Conservation (phyloP, 768 basidiomycete genomes). For the Pleurotus eryngii region DNA sequence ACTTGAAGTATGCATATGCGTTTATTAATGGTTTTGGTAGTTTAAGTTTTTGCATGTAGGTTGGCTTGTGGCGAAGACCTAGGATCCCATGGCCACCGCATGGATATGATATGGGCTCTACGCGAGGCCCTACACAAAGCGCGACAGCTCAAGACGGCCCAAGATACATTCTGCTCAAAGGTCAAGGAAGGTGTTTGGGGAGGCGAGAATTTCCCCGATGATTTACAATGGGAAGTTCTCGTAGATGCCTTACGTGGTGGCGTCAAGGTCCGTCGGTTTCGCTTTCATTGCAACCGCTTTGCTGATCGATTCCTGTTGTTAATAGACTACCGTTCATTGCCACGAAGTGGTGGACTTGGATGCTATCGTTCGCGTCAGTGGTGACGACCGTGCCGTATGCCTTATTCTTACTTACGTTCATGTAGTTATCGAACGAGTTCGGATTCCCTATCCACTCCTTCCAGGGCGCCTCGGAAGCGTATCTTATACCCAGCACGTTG, state of each 20-base stretch:
- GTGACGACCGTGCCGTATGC: no score
- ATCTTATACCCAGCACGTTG: constrained; percentile 79
- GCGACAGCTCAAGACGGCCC: constrained; percentile 58
- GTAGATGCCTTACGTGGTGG: constrained; percentile 83
- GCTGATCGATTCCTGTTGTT: background rate
- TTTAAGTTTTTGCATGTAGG: constrained; percentile 23
- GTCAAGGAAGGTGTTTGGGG: constrained; percentile 51
- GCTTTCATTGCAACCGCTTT: background rate
- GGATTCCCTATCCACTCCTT: constrained; percentile 78
- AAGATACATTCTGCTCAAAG: constrained; percentile 68
- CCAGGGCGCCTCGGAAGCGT: constrained; percentile 87
- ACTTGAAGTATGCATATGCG: constrained; percentile 62
- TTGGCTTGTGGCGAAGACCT: constrained; percentile 63
- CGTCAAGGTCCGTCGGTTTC: constrained; percentile 56
- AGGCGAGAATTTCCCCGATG: constrained; percentile 59
- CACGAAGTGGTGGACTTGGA: constrained; percentile 75
- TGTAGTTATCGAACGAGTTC: constrained; percentile 85
- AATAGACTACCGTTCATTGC: constrained; percentile 61
- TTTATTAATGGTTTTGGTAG: constrained; percentile 5
- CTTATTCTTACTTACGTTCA: no score
- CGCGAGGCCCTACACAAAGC: constrained; percentile 80
- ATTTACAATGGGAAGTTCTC: constrained; percentile 69
- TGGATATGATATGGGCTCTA: constrained; percentile 79
- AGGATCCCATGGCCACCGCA: constrained; percentile 50
- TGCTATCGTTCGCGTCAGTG: constrained; percentile 58